Conservation (phyloP, 2,329 filamentous ascomycete species). For the Dendrostoma leiphaemia region DNA sequence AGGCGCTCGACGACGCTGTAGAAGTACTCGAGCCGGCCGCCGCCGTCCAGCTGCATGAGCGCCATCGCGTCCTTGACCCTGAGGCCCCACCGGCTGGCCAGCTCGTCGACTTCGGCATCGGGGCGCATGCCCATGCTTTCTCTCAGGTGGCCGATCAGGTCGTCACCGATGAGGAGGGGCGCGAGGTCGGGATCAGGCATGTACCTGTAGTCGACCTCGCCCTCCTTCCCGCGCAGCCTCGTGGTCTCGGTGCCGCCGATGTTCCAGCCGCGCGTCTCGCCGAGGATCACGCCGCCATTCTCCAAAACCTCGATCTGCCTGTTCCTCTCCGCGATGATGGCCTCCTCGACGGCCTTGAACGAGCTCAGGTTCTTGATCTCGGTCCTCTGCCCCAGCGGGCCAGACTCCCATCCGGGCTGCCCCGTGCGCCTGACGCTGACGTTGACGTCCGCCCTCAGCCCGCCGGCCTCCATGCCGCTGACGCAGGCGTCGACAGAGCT, state of each 20-base stretch:
- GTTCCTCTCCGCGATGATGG: slow-evolving; percentile 86
- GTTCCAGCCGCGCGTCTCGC: slow-evolving; percentile 92
- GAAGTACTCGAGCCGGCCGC: slow-evolving; percentile 79
- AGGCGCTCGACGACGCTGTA: slow-evolving; percentile 60
- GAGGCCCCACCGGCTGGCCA: slow-evolving; percentile 65
- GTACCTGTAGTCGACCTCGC: slow-evolving; percentile 95
- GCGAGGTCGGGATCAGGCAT: slow-evolving; percentile 95
- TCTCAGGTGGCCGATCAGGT: slow-evolving; percentile 65
- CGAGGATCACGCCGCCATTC: slow-evolving; percentile 68
- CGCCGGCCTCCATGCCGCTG: slow-evolving; percentile 89
- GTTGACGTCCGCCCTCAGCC: slow-evolving; percentile 90
- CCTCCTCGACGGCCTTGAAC: slow-evolving; percentile 92
- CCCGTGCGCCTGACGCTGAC: slow-evolving; percentile 73
- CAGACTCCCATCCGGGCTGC: slow-evolving; percentile 28
- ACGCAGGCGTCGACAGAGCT: slow-evolving; percentile 81
- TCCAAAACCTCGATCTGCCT: slow-evolving; percentile 82
- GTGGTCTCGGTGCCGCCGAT: slow-evolving; percentile 80
- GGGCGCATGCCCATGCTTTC: slow-evolving; percentile 67
- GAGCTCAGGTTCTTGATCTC: slow-evolving; percentile 98
- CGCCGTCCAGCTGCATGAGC: slow-evolving; percentile 73
- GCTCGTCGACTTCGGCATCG: slow-evolving; percentile 63
- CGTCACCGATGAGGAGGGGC: slow-evolving; percentile 71
- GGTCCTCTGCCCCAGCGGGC: slow-evolving; percentile 73
- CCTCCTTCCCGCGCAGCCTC: slow-evolving; percentile 85
- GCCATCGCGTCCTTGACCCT: slow-evolving; percentile 81